phyloP scores from a whole-genome alignment of 2,329 filamentous ascomycete species.

The Pseudocercospora fijiensis region DNA sequence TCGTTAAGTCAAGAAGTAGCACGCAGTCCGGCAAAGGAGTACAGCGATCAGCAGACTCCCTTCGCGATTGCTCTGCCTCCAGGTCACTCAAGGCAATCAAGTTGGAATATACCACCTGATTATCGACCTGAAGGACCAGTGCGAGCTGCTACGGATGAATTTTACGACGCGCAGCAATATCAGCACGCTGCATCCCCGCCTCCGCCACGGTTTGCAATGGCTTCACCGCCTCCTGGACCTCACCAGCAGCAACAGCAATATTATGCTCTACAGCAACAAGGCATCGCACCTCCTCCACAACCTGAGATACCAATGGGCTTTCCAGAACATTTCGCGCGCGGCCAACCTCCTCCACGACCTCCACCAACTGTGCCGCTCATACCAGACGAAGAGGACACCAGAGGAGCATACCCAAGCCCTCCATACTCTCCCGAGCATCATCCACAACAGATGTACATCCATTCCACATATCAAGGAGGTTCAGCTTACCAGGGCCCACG shows the following conservation, averaged over 20 bases:
- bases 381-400: background rate
- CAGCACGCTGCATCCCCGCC: background rate
- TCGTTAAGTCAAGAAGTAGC: conserved; percentile 27
- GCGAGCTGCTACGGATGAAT: background rate
- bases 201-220: background rate
- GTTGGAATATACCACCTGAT: conserved; percentile 2
- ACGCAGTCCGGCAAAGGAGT: conserved; percentile 30
- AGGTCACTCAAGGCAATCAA: conserved; percentile 5
- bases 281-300: background rate
- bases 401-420: conserved; percentile 1
- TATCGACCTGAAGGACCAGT: background rate
- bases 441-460: background rate
- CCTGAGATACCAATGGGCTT: background rate
- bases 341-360: background rate
- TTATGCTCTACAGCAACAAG: conserved; percentile 12
- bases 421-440: conserved; percentile 1
- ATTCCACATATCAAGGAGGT: background rate
- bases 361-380: background rate
- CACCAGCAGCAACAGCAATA: conserved; percentile 18
- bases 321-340: conserved; percentile 3
- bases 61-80: conserved; percentile 30
- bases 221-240: background rate
- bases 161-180: conserved; percentile 12
- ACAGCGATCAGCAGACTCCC: conserved; percentile 34
- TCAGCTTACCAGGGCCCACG: background rate